Evolutionary conservation across 83 land plant genomes (phyloP).

Genomic region (Picea abies): DNA sequence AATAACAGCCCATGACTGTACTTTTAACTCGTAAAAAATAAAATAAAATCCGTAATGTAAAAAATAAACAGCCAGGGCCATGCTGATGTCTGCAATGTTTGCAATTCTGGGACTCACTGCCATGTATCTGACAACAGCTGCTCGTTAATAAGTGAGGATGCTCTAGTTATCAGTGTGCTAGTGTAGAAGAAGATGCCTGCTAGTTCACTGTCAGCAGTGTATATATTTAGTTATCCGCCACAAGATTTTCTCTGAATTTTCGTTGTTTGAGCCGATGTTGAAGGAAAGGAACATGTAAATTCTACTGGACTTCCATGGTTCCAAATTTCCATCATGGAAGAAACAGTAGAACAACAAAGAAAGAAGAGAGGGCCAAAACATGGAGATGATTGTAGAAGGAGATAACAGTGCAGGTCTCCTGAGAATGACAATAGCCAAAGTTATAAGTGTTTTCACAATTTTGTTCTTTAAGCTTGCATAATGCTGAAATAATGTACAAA

Average conservation of each 20-base stretch:
- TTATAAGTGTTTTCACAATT: background rate
- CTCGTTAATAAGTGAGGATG: background rate
- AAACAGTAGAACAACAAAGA: background rate
- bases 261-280: background rate
- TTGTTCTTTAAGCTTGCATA: background rate
- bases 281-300: background rate
- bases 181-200: too few relatives aligned
- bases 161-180: too few relatives aligned
- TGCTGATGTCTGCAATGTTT: background rate
- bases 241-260: too few relatives aligned
- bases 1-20: too few relatives aligned
- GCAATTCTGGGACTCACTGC: background rate
- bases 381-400: too few relatives aligned
- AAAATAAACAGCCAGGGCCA: too few relatives aligned
- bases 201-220: too few relatives aligned
- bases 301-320: background rate
- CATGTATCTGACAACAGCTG: background rate
- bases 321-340: constrained; percentile 6
- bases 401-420: background rate
- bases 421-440: background rate
- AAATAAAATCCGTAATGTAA: too few relatives aligned
- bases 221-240: too few relatives aligned
- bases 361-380: background rate
- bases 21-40: too few relatives aligned
- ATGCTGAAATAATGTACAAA: too few relatives aligned